Conservation (phyloP, 1,284 basidiomycete species). For the Trichosporon coremiiforme region DNA sequence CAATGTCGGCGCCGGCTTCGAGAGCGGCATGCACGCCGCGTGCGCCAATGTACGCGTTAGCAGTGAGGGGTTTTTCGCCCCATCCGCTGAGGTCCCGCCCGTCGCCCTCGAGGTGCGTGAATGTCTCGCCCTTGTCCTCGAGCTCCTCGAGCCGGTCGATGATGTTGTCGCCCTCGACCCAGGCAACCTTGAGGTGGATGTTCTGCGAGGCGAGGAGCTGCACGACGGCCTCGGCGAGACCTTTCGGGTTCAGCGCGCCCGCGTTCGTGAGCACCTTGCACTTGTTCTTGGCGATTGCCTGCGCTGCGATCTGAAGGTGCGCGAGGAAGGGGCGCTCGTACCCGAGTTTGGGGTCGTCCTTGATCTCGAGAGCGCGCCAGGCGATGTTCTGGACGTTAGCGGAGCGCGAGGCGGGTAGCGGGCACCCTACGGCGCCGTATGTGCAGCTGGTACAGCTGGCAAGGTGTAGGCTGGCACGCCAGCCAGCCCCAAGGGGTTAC, state of each 20-base stretch:
- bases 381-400: constrained; percentile 39
- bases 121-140: constrained; percentile 24
- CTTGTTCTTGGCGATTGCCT: constrained; percentile 28
- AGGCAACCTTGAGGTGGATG: constrained; percentile 25
- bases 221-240: constrained; percentile 26
- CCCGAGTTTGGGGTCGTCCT: constrained; percentile 28
- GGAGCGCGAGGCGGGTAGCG: background rate
- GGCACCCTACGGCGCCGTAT: too few relatives aligned
- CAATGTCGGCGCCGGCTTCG: constrained; percentile 37
- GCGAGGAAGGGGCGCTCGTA: constrained; percentile 34
- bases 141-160: constrained; percentile 28
- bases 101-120: constrained; percentile 29
- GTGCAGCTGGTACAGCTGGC: too few relatives aligned
- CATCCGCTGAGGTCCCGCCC: constrained; percentile 23
- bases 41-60: constrained; percentile 32
- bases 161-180: constrained; percentile 32
- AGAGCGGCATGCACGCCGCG: constrained; percentile 28
- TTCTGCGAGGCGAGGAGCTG: constrained; percentile 24
- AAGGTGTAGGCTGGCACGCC: too few relatives aligned
- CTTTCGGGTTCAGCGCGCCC: constrained; percentile 35
- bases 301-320: constrained; percentile 29
- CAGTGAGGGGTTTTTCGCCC: constrained; percentile 27
- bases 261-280: constrained; percentile 36
- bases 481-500: too few relatives aligned
- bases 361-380: constrained; percentile 33